These are phyloP conservation scores for Barnettozyma vustinii DNA, from an alignment of 805 yeast species.

Conservation along the genomic window DNA sequence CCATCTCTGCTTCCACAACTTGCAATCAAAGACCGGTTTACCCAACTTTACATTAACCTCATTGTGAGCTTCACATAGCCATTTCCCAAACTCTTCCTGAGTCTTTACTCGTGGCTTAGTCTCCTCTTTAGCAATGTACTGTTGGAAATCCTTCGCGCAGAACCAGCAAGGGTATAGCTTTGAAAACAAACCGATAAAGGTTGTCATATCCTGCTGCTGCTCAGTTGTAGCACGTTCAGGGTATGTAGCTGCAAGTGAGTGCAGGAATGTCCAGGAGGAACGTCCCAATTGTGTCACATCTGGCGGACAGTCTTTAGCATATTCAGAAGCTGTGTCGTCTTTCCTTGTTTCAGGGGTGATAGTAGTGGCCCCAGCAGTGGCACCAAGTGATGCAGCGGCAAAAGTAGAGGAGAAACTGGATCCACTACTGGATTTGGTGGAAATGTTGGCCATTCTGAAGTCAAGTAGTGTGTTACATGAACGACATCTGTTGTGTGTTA, in stretches of 20 bases:
- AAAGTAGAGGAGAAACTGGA: slow-evolving; percentile 9
- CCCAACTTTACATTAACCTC: slow-evolving; percentile 85
- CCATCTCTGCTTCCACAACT: slow-evolving; percentile 92
- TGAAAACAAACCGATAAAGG: slow-evolving; percentile 66
- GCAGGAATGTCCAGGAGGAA: slow-evolving; percentile 89
- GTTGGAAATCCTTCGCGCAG: slow-evolving; percentile 81
- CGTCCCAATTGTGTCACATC: slow-evolving; percentile 78
- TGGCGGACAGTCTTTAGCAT: slow-evolving; percentile 67
- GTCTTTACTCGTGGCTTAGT: slow-evolving; percentile 52
- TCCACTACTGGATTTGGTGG: slow-evolving; percentile 6
- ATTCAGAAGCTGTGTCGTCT: slow-evolving; percentile 14
- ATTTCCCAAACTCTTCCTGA: slow-evolving; percentile 76
- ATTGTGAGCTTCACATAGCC: slow-evolving; percentile 96
- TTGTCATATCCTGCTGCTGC: slow-evolving; percentile 67
- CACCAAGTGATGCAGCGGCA: slow-evolving; percentile 15
- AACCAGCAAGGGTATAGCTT: slow-evolving; percentile 89
- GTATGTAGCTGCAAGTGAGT: slow-evolving; percentile 83
- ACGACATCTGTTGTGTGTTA: slow-evolving; percentile 47
- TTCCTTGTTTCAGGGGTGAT: background rate
- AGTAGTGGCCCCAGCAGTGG: slow-evolving; percentile 11
- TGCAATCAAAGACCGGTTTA: slow-evolving; percentile 81
- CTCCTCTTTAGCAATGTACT: slow-evolving; percentile 43
- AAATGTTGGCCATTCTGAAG: slow-evolving; percentile 56
- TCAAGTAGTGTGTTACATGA: slow-evolving; percentile 80
- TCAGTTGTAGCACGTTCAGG: slow-evolving; percentile 60